phyloP scores from a whole-genome alignment of 2,329 filamentous ascomycete genomes.

The Tothia fuscella region DNA sequence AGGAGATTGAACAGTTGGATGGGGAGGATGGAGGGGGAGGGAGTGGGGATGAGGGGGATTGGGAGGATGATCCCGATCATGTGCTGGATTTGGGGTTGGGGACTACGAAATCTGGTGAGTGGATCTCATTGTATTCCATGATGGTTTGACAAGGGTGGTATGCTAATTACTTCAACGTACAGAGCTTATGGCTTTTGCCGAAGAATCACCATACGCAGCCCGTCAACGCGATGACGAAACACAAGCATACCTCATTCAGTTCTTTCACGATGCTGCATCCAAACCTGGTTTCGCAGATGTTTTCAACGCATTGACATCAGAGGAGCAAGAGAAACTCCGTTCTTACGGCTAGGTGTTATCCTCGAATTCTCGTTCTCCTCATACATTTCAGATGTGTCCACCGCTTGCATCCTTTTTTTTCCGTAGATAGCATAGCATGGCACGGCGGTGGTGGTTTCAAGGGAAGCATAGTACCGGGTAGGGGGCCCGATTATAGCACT shows the following conservation, averaged over 20 bases:
- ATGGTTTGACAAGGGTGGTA: neutral
- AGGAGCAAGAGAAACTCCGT: conserved; percentile 42
- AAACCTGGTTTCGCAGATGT: conserved; percentile 43
- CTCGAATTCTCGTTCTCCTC: too few species aligned
- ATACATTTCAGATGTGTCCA: too few species aligned
- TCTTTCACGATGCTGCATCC: conserved; percentile 53
- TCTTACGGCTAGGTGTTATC: conserved; percentile 7
- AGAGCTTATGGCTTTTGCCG: conserved; percentile 72
- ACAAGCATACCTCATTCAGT: conserved; percentile 69
- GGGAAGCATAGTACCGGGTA: too few species aligned
- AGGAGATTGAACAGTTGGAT: conserved; percentile 25
- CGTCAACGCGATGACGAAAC: conserved; percentile 82
- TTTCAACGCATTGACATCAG: conserved; percentile 40
- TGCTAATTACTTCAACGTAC: conserved; percentile 27
- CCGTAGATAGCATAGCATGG: too few species aligned
- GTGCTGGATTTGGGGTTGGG: conserved; percentile 57
- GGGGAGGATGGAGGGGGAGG: conserved; percentile 63
- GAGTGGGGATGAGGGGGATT: conserved; percentile 50
- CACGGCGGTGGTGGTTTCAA: too few species aligned
- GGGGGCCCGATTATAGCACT: too few species aligned
- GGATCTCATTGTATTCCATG: neutral
- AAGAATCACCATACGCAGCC: conserved; percentile 34
- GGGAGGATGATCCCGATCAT: conserved; percentile 74
- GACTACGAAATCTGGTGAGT: conserved; percentile 30
- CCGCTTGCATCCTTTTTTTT: too few species aligned